Conservation (phyloP, 2,329 filamentous ascomycete genomes). For the Stachybotrys elegans region DNA sequence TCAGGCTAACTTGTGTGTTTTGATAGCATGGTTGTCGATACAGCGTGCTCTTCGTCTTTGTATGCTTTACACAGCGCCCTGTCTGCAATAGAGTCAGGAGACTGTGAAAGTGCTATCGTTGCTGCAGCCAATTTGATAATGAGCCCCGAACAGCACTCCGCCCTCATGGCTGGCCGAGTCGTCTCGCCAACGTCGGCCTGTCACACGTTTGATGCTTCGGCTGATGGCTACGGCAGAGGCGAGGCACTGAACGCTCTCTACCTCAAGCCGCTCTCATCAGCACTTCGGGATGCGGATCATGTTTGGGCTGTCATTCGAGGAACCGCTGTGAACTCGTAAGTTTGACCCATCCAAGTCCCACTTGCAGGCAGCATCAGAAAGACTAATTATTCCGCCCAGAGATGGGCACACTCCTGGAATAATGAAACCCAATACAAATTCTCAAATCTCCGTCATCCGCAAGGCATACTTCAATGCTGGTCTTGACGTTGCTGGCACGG, state of each 20-base stretch:
- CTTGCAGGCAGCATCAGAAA: not conserved
- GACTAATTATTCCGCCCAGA: slow-evolving; percentile 10
- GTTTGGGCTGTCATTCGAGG: slow-evolving; percentile 45
- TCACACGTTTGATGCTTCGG: slow-evolving; percentile 44
- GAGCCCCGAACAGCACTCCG: slow-evolving; percentile 18
- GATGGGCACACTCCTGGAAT: slow-evolving; percentile 46
- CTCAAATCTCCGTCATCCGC: slow-evolving; percentile 32
- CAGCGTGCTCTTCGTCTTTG: slow-evolving; percentile 39
- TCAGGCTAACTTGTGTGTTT: not conserved
- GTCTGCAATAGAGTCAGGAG: slow-evolving; percentile 23
- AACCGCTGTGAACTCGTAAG: slow-evolving; percentile 37
- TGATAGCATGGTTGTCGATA: slow-evolving; percentile 27
- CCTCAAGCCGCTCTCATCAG: slow-evolving; percentile 48
- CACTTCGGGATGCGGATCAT: slow-evolving; percentile 45
- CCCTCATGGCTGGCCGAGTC: slow-evolving; percentile 16
- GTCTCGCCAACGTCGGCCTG: slow-evolving; percentile 27
- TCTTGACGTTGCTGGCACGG: slow-evolving; percentile 18
- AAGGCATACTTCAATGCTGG: slow-evolving; percentile 17
- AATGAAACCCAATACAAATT: slow-evolving; percentile 41
- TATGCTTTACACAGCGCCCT: slow-evolving; percentile 36
- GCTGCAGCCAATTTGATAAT: slow-evolving; percentile 24
- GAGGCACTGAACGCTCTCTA: slow-evolving; percentile 51
- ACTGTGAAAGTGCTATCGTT: slow-evolving; percentile 26
- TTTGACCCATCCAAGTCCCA: not conserved
- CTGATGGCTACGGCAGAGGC: slow-evolving; percentile 48